Evolutionary conservation across 1,139 yeast genomes (phyloP).

Genomic region (Blastobotrys illinoisensis): DNA sequence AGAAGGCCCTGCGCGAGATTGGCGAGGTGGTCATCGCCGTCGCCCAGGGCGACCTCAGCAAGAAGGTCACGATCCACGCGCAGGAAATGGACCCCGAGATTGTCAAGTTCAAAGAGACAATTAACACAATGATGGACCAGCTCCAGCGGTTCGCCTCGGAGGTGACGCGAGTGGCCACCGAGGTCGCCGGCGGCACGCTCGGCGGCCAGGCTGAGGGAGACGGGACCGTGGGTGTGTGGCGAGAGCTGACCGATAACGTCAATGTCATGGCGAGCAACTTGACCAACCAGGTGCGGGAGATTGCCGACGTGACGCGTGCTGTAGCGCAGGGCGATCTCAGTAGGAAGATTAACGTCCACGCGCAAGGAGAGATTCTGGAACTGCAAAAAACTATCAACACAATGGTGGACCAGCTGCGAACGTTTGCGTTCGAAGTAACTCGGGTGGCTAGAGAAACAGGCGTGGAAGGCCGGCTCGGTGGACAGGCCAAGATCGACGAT

Average conservation of each 20-base stretch:
- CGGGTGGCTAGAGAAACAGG: constrained; percentile 88
- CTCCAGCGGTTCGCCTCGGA: constrained; percentile 76
- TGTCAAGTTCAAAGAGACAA: constrained; percentile 69
- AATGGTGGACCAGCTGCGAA: constrained; percentile 84
- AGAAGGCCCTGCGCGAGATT: constrained; percentile 68
- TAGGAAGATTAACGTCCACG: constrained; percentile 73
- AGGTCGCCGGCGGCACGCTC: constrained; percentile 81
- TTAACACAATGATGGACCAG: constrained; percentile 86
- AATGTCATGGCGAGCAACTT: constrained; percentile 83
- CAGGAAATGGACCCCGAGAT: constrained; percentile 70
- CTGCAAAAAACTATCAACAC: constrained; percentile 75
- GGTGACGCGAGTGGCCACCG: constrained; percentile 81
- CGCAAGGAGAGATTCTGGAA: constrained; percentile 77
- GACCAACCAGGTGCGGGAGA: constrained; percentile 79
- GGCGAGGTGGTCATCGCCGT: constrained; percentile 80
- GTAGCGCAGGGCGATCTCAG: constrained; percentile 77
- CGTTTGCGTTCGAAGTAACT: constrained; percentile 83
- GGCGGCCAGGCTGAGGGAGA: constrained; percentile 86
- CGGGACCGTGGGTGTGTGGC: constrained; percentile 83
- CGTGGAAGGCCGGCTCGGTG: constrained; percentile 81
- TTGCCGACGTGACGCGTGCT: constrained; percentile 82
- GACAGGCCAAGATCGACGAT: constrained; percentile 78
- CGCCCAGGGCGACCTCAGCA: constrained; percentile 78
- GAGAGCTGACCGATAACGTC: constrained; percentile 75
- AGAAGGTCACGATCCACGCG: constrained; percentile 66